These are phyloP conservation scores for Trichoderma sp. DNA, from an alignment of 2,329 filamentous ascomycete genomes.

Conservation along the genomic window DNA sequence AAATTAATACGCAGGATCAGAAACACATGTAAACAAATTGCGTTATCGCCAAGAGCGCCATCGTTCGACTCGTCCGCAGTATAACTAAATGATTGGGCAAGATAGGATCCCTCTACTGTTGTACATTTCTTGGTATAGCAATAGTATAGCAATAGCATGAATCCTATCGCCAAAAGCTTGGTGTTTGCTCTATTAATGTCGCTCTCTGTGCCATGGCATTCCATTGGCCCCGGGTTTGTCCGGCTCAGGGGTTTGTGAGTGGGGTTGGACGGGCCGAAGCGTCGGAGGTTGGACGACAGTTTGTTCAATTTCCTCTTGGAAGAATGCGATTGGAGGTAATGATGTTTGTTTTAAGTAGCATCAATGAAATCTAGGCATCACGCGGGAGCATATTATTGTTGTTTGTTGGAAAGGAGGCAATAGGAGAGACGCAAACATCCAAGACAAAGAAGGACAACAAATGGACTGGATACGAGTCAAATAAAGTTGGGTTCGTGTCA, in stretches of 20 bases:
- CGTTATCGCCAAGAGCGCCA: background rate
- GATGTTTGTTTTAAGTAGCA: background rate
- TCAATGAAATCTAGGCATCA: background rate
- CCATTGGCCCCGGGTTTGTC: background rate
- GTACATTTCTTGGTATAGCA: too few relatives aligned
- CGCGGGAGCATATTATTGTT: background rate
- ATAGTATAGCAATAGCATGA: background rate
- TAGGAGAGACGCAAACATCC: too few relatives aligned
- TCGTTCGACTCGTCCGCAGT: background rate
- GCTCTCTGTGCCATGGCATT: background rate
- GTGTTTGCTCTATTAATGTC: background rate
- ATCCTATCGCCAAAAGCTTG: background rate
- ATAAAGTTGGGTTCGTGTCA: background rate
- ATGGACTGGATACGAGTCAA: background rate
- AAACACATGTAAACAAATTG: too few relatives aligned
- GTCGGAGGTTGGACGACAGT: background rate
- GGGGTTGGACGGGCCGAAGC: conserved; percentile 11
- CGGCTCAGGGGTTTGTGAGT: background rate
- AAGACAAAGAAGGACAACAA: background rate
- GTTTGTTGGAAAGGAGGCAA: background rate
- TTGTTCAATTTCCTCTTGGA: background rate
- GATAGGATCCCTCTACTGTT: background rate
- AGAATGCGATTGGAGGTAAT: background rate
- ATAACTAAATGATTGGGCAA: background rate
- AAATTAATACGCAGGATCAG: background rate